Percentiles rank a stretch among this genome's conserved stretches.
Evolutionary conservation across 805 yeast species (phyloP).

Genomic region (Pichia ethanolica): DNA sequence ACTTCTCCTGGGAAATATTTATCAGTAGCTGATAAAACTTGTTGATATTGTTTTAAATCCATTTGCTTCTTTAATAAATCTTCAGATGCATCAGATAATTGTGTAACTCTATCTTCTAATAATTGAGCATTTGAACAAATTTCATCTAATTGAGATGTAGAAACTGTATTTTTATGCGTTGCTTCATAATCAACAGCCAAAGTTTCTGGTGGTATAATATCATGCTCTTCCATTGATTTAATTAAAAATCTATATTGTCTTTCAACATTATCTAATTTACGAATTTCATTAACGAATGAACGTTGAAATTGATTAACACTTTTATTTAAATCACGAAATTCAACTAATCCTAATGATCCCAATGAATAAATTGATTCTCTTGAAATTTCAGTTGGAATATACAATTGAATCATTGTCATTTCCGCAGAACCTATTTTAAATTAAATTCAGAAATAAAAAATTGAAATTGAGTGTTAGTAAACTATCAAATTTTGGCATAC

Average conservation of each 20-base stretch:
- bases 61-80: slow-evolving; percentile 55
- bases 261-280: slow-evolving; percentile 78
- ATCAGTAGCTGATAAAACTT: slow-evolving; percentile 46
- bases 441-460: neutral
- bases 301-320: slow-evolving; percentile 85
- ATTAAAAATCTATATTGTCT: slow-evolving; percentile 66
- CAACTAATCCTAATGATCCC: slow-evolving; percentile 80
- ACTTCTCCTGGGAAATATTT: slow-evolving; percentile 33
- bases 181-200: slow-evolving; percentile 17
- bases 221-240: slow-evolving; percentile 38
- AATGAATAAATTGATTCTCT: slow-evolving; percentile 79
- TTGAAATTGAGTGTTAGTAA: neutral
- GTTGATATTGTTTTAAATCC: slow-evolving; percentile 63
- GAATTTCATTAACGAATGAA: slow-evolving; percentile 80
- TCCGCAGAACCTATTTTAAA: slow-evolving; percentile 70
- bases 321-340: slow-evolving; percentile 83
- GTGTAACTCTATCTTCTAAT: slow-evolving; percentile 67
- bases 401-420: slow-evolving; percentile 88
- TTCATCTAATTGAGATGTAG: slow-evolving; percentile 55
- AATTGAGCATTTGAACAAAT: slow-evolving; percentile 53
- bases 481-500: too few species aligned
- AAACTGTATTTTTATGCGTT: slow-evolving; percentile 15
- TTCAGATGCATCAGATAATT: slow-evolving; percentile 63
- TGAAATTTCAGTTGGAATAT: slow-evolving; percentile 83
- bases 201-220: slow-evolving; percentile 18